phyloP scores from a whole-genome alignment of 2,329 filamentous ascomycete species.

The Botrytis fabae region DNA sequence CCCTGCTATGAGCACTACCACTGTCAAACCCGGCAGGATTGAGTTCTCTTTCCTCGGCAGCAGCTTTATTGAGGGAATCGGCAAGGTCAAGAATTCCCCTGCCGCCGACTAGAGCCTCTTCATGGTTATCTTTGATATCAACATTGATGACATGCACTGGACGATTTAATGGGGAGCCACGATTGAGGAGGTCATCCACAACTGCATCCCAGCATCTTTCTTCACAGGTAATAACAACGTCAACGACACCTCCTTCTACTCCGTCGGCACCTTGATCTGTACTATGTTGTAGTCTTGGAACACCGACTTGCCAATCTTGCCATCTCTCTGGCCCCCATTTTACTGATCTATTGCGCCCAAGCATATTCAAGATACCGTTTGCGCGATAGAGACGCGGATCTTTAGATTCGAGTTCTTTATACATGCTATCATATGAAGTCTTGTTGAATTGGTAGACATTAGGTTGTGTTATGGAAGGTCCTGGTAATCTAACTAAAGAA shows the following conservation, averaged over 20 bases:
- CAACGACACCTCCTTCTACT: slow-evolving; percentile 85
- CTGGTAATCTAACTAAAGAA: slow-evolving; percentile 88
- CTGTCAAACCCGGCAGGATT: slow-evolving; percentile 66
- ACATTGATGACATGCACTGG: slow-evolving; percentile 98
- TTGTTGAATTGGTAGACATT: slow-evolving; percentile 99
- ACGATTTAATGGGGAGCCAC: slow-evolving; percentile 82
- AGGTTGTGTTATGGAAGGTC: slow-evolving; percentile 85
- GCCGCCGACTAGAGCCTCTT: slow-evolving; percentile 89
- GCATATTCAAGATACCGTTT: slow-evolving; percentile 94
- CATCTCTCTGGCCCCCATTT: slow-evolving; percentile 97
- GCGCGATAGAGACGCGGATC: slow-evolving; percentile 84
- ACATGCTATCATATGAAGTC: slow-evolving; percentile 93
- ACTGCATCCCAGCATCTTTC: slow-evolving; percentile 98
- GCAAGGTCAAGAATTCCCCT: slow-evolving; percentile 91
- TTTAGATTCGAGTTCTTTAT: slow-evolving; percentile 83
- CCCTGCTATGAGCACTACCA: slow-evolving; percentile 64
- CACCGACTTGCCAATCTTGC: slow-evolving; percentile 93
- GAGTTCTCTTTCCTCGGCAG: slow-evolving; percentile 70
- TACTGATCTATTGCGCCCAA: slow-evolving; percentile 84
- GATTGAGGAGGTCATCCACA: slow-evolving; percentile 84
- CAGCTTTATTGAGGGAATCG: slow-evolving; percentile 77
- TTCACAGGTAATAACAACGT: slow-evolving; percentile 95
- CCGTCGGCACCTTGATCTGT: slow-evolving; percentile 76
- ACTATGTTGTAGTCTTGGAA: slow-evolving; percentile 75
- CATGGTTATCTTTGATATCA: slow-evolving; percentile 97